Conservation (phyloP, 2,329 filamentous ascomycete species). For the Fusarium annulatum region DNA sequence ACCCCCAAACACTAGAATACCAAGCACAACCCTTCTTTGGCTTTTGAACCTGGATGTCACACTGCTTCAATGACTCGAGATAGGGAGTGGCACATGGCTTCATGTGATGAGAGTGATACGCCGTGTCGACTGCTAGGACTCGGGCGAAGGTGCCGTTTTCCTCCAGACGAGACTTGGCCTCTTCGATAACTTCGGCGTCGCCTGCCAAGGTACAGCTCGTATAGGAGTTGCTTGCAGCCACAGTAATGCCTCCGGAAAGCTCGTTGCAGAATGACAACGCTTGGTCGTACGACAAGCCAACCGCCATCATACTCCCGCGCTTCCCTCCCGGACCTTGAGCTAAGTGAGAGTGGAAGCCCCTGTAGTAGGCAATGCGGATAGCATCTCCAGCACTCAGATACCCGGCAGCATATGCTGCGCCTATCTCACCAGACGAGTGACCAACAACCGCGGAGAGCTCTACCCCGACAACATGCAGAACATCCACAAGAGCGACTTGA, state of each 20-base stretch:
- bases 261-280: neutral
- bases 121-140: neutral
- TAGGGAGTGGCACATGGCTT: neutral
- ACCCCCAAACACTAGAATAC: neutral
- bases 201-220: neutral
- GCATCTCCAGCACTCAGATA: constrained; percentile 37
- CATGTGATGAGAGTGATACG: neutral
- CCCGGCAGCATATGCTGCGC: constrained; percentile 46
- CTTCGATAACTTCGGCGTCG: neutral
- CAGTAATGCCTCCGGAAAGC: neutral
- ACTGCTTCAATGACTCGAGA: neutral
- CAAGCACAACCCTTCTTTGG: neutral
- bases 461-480: constrained; percentile 46
- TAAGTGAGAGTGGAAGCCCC: constrained; percentile 33
- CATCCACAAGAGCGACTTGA: constrained; percentile 53
- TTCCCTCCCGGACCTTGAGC: neutral
- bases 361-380: constrained; percentile 47
- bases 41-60: neutral
- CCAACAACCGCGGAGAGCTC: constrained; percentile 46
- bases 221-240: neutral
- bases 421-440: constrained; percentile 54
- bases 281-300: neutral
- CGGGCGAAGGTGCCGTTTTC: neutral
- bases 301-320: neutral
- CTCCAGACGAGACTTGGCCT: neutral